Evolutionary conservation across 805 yeast genomes (phyloP).

Genomic region (Hanseniaspora mollemarum): DNA sequence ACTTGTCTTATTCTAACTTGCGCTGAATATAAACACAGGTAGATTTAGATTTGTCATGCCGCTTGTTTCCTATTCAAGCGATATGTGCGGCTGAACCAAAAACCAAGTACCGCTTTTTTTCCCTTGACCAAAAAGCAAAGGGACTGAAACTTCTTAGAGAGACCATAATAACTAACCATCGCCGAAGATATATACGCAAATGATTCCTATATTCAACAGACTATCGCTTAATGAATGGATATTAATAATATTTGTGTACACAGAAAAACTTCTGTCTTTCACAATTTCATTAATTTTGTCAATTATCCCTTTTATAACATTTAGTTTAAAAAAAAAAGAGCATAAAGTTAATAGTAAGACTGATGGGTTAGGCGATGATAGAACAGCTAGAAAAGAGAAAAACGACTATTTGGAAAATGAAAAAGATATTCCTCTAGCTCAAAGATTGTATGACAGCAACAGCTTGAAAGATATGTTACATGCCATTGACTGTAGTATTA

Average conservation of each 20-base stretch:
- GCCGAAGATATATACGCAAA: no score
- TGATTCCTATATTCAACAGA: conserved; percentile 15
- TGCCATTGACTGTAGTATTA: conserved; percentile 46
- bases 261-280: conserved; percentile 12
- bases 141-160: no score
- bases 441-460: conserved; percentile 29
- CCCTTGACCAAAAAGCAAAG: background rate
- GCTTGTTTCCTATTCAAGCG: background rate
- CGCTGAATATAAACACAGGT: no score
- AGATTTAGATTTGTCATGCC: no score
- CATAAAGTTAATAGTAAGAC: background rate
- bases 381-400: conserved; percentile 9
- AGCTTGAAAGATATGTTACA: conserved; percentile 53
- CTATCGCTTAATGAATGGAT: conserved; percentile 13
- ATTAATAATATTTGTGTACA: conserved; percentile 10
- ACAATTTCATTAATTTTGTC: background rate
- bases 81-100: conserved; percentile 20
- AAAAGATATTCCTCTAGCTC: conserved; percentile 31
- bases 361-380: background rate
- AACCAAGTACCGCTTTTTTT: no score
- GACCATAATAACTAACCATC: no score
- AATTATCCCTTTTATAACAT: background rate
- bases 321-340: background rate
- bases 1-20: no score
- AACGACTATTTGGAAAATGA: conserved; percentile 20